Evolutionary conservation across 2,329 filamentous ascomycete species (phyloP), one percentile per base, ranked within the genome.

Genomic region (Cladobotryum protrusum): DNA sequence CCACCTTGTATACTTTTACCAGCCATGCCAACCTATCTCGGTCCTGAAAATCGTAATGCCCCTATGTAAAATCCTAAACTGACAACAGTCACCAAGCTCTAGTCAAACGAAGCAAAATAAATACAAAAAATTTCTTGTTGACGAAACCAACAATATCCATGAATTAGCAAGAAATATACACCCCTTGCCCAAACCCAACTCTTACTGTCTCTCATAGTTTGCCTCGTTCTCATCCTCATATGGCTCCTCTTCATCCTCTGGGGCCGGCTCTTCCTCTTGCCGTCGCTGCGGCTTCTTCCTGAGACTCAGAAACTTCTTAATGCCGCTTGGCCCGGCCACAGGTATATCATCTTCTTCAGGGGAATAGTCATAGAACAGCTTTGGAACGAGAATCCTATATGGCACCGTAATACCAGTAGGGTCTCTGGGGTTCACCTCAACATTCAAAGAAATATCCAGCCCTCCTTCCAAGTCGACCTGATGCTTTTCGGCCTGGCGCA

Each of bases 401-500:
- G 90, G 89, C 45, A 83, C 81, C 1, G 93, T 99, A 56, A 89
- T 89, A 13, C 93, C 95, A 0, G 87, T 79, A 1, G 93, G 92
- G 59, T 99, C 90, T 55, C 82, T 83, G 41, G 87, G 80, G 59
- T 86, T 90, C 54, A 96, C 82, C 69, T 99, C 93, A 54, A 96
- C 83, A 59, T 96, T 96, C 40, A 99, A 70, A 45, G 83, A 87
- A 34, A 99, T 85, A 57, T 96, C 90, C 9, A 99, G 73, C 0
- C 89, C 90, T 29, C 86, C 86, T 63, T 93, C 82, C 0, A 96
- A 75, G 62, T 96, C 83, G 52, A 97, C 79, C 9, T 79, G 76
- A 40, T 74, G 73, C 15, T 73, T 72, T 37, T 76, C 73, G 2
- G 73, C 66, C 54, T 78, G 76, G 59, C 75, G 77, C 57, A 77